Conservation (phyloP, 768 basidiomycete genomes). For the Boletus reticuloceps region DNA sequence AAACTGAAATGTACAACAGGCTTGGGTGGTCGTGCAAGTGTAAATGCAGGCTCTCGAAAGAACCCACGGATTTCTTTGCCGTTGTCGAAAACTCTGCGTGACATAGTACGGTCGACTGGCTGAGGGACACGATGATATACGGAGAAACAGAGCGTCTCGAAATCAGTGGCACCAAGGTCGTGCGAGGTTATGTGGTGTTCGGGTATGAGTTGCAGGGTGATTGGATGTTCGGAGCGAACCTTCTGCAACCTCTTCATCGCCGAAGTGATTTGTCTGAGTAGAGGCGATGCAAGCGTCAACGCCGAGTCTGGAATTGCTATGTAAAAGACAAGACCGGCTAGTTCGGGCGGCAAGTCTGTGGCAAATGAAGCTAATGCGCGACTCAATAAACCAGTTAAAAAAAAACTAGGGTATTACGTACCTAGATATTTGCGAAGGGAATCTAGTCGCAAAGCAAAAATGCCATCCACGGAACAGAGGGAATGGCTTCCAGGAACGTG, state of each 20-base stretch:
- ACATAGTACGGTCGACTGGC: conserved; percentile 58
- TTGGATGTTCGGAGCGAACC: conserved; percentile 43
- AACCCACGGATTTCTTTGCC: conserved; percentile 42
- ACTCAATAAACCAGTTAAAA: not conserved
- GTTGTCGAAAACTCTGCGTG: conserved; percentile 46
- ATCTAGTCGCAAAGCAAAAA: conserved; percentile 65
- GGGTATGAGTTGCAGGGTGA: conserved; percentile 74
- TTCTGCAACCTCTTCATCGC: conserved; percentile 57
- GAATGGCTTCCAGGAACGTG: conserved; percentile 52
- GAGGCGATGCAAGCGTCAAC: conserved; percentile 61
- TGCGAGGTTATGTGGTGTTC: conserved; percentile 52
- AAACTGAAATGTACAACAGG: conserved; percentile 38
- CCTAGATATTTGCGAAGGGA: conserved; percentile 67
- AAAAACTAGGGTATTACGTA: conserved; percentile 26
- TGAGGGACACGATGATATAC: conserved; percentile 71
- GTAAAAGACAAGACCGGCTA: conserved; percentile 59
- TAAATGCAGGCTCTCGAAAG: conserved; percentile 66
- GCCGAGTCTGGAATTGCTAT: conserved; percentile 59
- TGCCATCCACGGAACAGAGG: conserved; percentile 48
- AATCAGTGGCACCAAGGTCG: conserved; percentile 20
- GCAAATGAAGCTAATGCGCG: conserved; percentile 47
- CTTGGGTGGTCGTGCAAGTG: conserved; percentile 48
- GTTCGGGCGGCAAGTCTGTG: conserved; percentile 37
- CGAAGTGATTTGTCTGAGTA: conserved; percentile 68
- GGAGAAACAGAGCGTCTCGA: conserved; percentile 55